A percentile compares a stretch with the other conserved stretches of the same genome.
Evolutionary conservation across 176 grass and related monocot species (phyloP).

Genomic region (Zoysia japonica): DNA sequence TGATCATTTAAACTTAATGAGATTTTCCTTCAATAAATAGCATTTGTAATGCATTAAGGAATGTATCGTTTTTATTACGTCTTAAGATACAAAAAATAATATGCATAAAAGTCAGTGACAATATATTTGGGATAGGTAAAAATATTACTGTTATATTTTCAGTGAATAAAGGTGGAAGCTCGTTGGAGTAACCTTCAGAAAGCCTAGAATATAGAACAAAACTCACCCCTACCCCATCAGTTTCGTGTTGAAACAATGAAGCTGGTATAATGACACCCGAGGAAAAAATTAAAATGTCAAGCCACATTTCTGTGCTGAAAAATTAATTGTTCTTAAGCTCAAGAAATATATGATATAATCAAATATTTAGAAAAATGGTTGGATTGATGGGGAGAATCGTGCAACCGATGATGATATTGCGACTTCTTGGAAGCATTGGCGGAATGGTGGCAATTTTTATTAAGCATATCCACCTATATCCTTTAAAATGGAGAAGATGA

Average conservation of each 20-base stretch:
- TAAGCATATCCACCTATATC: no score
- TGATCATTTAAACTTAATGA: not conserved
- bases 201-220: conserved; percentile 98
- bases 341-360: conserved; percentile 25
- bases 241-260: conserved; percentile 95
- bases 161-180: conserved; percentile 80
- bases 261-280: conserved; percentile 87
- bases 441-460: no score
- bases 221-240: conserved; percentile 86
- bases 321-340: not conserved
- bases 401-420: conserved; percentile 16
- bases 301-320: not conserved
- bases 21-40: not conserved
- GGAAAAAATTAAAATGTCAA: conserved; percentile 38
- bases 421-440: not conserved
- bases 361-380: not conserved
- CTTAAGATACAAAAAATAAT: not conserved
- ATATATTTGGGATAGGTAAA: conserved; percentile 11
- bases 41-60: conserved; percentile 10
- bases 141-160: conserved; percentile 78
- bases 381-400: conserved; percentile 5
- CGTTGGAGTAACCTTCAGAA: conserved; percentile 85
- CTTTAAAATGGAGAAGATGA: no score
- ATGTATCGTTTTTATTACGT: not conserved
- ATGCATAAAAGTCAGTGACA: not conserved